Conservation (phyloP, 768 basidiomycete species). For the Hortiboletus flavorubellus region DNA sequence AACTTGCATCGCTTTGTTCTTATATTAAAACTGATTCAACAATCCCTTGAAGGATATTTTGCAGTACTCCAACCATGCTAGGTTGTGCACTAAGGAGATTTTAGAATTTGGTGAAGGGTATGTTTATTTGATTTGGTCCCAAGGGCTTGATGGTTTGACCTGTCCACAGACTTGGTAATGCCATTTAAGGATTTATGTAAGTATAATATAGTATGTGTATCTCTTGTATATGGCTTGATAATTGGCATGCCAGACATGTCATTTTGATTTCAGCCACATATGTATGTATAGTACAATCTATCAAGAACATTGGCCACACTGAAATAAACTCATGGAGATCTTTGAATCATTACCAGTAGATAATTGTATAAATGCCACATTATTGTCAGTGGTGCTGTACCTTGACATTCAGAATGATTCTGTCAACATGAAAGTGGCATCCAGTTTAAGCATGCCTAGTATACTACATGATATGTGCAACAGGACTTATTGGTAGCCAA, state of each 20-base stretch:
- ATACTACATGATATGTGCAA: too few species aligned
- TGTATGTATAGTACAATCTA: too few species aligned
- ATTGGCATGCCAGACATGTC: conserved; percentile 53
- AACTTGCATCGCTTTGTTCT: background rate
- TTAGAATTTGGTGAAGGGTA: conserved; percentile 83
- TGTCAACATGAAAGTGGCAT: too few species aligned
- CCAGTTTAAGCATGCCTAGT: too few species aligned
- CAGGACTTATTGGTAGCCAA: too few species aligned
- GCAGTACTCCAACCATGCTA: conserved; percentile 83
- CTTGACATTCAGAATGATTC: too few species aligned
- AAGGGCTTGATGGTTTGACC: background rate
- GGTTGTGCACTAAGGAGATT: conserved; percentile 82
- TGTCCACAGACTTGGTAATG: conserved; percentile 66
- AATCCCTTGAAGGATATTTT: conserved; percentile 56
- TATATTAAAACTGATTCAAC: background rate
- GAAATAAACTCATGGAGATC: conserved; percentile 5
- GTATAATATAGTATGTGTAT: conserved; percentile 26
- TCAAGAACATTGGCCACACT: conserved; percentile 51
- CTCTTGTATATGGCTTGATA: background rate
- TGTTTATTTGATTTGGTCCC: conserved; percentile 19
- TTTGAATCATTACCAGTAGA: too few species aligned
- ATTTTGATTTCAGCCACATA: conserved; percentile 82
- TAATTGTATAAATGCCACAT: too few species aligned
- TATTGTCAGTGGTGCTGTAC: too few species aligned
- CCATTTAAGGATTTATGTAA: conserved; percentile 88